Base-by-base conservation (phyloP, 768 basidiomycete species). In the Termitomyces sp. region DNA sequence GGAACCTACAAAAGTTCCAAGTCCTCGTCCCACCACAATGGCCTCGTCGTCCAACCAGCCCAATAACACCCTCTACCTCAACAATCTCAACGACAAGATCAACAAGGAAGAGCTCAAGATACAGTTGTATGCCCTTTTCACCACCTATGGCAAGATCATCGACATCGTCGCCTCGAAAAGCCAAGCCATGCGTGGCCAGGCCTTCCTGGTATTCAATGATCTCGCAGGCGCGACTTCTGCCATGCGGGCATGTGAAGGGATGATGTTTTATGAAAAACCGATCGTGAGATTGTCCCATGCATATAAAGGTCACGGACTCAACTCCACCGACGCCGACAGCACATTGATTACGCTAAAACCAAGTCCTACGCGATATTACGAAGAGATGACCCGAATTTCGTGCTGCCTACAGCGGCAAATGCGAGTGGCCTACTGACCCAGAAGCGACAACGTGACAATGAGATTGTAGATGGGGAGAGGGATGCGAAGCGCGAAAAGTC, bases 141-240 rank as follows among this genome's bases (percentile, higher is more conserved):
- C 88, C 8, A 90, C 94, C 43, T 90, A 97, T 72, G 96, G 96
- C 68, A 89, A 86, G 68, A 77, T 98, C 55, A 83, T 98, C 75
- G 96, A 98, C 69, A 84, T 98, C 56, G 82, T 98, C 55, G 94
- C 95, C 22, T 84, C 88, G 24, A 94, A 96, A 71, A 82, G 78
- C 66, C 74, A 82, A 56, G 89, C 86, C 70, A 92, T 90, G 86
- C 82, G 87, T 60, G 95, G 94, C 21, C 94, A 97, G 71, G 96
- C 96, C 1, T 98, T 97, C 72, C 85, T 98, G 65, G 93, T 96
- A 64, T 98, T 97, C 73, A 81, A 83, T 49, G 96, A 98, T 73
- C 84, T 96, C 48, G 83, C 90, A 10, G 84, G 86, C 52, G 92
- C 93, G 55, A 98, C 96, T 5, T 83, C 92, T 52, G 96, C 96